These are phyloP conservation scores for Echinosophora koreensis DNA, from an alignment of 306 rosid species.

Conservation along the genomic window DNA sequence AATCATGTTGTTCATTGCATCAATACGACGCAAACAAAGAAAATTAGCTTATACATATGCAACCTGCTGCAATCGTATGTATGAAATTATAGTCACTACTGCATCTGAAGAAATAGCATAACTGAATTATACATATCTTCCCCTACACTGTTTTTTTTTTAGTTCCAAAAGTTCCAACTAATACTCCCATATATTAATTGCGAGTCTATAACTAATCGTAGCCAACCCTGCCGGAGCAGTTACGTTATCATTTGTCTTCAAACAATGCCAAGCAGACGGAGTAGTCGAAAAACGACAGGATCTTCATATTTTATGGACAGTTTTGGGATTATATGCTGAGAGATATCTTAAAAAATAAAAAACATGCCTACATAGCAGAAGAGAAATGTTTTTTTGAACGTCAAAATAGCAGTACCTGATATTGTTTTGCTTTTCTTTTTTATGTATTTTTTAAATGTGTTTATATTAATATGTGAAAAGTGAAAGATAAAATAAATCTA, in stretches of 20 bases:
- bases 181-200: background rate
- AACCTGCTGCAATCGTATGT: background rate
- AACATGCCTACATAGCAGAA: background rate
- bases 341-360: background rate
- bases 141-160: slow-evolving; percentile 3
- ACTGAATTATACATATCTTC: background rate
- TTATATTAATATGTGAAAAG: too few relatives aligned
- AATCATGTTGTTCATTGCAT: slow-evolving; percentile 37
- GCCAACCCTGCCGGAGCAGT: slow-evolving; percentile 12
- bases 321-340: slow-evolving; percentile 23
- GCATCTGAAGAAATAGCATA: background rate
- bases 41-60: background rate
- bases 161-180: background rate
- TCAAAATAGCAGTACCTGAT: too few relatives aligned
- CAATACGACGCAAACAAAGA: slow-evolving; percentile 16
- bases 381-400: too few relatives aligned
- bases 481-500: too few relatives aligned
- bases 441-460: too few relatives aligned
- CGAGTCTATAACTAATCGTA: background rate
- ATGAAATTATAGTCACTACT: background rate
- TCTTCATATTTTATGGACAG: slow-evolving; percentile 1
- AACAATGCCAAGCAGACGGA: slow-evolving; percentile 15
- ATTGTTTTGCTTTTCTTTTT: too few relatives aligned
- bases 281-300: background rate
- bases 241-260: slow-evolving; percentile 24